These are phyloP conservation scores for Ogataea methanolica DNA, from an alignment of 805 yeast genomes.

Conservation along the genomic window DNA sequence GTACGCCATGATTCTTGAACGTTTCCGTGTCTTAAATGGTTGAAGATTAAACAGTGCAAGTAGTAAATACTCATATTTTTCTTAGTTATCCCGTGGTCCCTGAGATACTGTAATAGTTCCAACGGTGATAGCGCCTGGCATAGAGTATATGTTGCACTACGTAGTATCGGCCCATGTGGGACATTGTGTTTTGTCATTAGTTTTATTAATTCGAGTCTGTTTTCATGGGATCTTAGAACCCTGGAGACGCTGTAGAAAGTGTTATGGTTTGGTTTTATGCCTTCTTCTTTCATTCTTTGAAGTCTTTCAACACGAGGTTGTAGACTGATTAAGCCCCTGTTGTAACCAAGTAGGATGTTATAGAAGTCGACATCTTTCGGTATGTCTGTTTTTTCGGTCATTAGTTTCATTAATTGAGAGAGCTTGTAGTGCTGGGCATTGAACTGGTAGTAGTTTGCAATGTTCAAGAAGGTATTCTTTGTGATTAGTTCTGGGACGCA, in stretches of 20 bases:
- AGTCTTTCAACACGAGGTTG: constrained; percentile 15
- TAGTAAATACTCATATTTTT: constrained; percentile 9
- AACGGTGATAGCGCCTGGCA: constrained; percentile 12
- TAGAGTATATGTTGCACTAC: constrained; percentile 14
- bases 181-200: constrained; percentile 21
- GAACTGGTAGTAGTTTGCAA: constrained; percentile 15
- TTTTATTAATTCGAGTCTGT: constrained; percentile 17
- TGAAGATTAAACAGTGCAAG: constrained; percentile 19
- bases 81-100: constrained; percentile 7
- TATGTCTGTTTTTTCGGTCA: constrained; percentile 16
- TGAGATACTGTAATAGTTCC: constrained; percentile 12
- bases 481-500: constrained; percentile 11
- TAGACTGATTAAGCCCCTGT: constrained; percentile 11
- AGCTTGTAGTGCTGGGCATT: constrained; percentile 12
- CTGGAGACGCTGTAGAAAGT: constrained; percentile 27
- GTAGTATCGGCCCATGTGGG: constrained; percentile 18
- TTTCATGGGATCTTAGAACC: constrained; percentile 12
- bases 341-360: constrained; percentile 19
- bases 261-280: constrained; percentile 17
- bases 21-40: constrained; percentile 12
- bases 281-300: constrained; percentile 10
- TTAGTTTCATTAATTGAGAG: constrained; percentile 15
- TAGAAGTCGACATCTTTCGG: constrained; percentile 26
- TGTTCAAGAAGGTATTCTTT: constrained; percentile 18
- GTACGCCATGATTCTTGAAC: constrained; percentile 18